A percentile compares a stretch with the other conserved stretches of the same genome.
These are phyloP conservation scores for Kodamaea restingae DNA, from an alignment of 805 yeast species.

Conservation along the genomic window DNA sequence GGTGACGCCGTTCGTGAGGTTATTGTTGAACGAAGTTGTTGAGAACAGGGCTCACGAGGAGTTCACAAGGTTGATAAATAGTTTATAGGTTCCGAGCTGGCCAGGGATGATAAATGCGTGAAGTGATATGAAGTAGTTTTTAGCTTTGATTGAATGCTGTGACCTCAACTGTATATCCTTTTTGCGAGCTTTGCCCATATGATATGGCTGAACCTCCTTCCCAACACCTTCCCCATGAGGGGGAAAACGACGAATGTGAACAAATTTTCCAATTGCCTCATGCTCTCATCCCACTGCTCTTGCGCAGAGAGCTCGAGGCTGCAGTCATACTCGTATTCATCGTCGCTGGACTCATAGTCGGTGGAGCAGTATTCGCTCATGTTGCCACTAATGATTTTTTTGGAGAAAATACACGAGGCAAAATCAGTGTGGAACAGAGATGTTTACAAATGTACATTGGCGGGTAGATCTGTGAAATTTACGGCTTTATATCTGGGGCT, in stretches of 20 bases:
- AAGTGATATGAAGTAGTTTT: too few species aligned
- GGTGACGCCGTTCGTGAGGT: conserved; percentile 33
- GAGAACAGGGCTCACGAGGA: conserved; percentile 26
- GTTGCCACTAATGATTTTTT: not conserved
- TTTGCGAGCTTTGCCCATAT: conserved; percentile 26
- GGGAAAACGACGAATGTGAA: conserved; percentile 61
- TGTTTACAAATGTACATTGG: too few species aligned
- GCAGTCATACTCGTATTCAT: conserved; percentile 12
- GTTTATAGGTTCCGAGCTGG: conserved; percentile 11
- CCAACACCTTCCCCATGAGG: conserved; percentile 60
- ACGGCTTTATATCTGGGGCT: too few species aligned
- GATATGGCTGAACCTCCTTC: conserved; percentile 46
- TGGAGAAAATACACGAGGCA: not conserved
- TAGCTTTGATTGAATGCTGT: too few species aligned
- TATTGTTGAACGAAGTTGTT: conserved; percentile 30
- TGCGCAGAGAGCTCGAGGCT: conserved; percentile 46
- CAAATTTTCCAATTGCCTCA: conserved; percentile 55
- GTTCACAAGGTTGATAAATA: conserved; percentile 26
- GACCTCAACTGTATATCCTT: conserved; percentile 5
- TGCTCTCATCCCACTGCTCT: conserved; percentile 70
- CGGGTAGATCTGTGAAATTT: too few species aligned
- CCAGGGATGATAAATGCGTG: too few species aligned
- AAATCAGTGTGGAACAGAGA: too few species aligned
- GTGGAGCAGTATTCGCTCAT: conserved; percentile 11
- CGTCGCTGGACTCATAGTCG: conserved; percentile 11